These are phyloP conservation scores for Cardiospermum halicacabum DNA, from an alignment of 345 rosid species.

Conservation along the genomic window DNA sequence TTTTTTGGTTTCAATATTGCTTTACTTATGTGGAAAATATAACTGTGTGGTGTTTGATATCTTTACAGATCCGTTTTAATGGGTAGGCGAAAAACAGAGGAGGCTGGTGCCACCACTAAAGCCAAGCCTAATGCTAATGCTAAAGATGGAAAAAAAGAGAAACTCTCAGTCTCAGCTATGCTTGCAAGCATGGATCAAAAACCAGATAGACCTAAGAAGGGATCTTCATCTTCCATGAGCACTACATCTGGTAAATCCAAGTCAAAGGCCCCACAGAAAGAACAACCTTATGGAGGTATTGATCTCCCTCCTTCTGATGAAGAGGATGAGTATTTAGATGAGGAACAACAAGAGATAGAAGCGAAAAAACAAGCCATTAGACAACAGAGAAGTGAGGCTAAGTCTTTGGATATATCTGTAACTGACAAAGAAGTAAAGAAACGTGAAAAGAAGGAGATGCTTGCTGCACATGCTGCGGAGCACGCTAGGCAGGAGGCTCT, in stretches of 20 bases:
- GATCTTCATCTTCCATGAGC: neutral
- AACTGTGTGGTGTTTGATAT: no score
- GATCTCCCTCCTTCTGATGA: constrained; percentile 36
- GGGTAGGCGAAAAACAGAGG: no score
- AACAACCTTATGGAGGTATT: constrained; percentile 27
- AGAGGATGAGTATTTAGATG: constrained; percentile 24
- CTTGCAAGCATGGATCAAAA: constrained; percentile 25
- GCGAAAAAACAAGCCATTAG: neutral
- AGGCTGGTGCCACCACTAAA: no score
- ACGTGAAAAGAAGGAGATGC: constrained; percentile 28
- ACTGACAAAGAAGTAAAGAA: constrained; percentile 26
- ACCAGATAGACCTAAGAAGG: constrained; percentile 18
- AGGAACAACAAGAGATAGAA: constrained; percentile 8
- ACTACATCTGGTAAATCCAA: neutral
- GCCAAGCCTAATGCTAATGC: no score
- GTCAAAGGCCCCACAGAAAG: constrained; percentile 12
- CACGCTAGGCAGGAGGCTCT: constrained; percentile 28
- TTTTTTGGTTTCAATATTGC: no score
- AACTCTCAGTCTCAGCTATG: constrained; percentile 28
- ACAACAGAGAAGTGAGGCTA: constrained; percentile 14
- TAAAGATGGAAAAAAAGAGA: constrained; percentile 26
- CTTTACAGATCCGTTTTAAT: no score
- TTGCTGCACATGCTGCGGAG: constrained; percentile 24
- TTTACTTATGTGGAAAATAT: no score
- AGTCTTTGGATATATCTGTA: constrained; percentile 19